phyloP scores from a whole-genome alignment of 345 rosid species.

The Xanthoceras sorbifolium region DNA sequence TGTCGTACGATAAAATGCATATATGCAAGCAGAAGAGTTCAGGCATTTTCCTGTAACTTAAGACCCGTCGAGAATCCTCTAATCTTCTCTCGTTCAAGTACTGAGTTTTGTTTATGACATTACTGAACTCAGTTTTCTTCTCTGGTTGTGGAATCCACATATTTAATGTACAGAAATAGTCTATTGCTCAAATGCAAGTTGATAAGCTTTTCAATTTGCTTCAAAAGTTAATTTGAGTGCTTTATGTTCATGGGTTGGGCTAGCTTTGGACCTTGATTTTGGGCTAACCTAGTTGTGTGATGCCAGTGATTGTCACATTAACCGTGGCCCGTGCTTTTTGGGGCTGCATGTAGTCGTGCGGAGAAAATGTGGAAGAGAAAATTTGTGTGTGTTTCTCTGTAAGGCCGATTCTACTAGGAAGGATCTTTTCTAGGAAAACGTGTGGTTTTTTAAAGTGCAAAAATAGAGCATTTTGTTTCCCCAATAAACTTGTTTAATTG shows the following conservation, averaged over 20 bases:
- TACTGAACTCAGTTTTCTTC: neutral
- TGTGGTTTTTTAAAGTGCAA: too few relatives aligned
- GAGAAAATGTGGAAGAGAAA: neutral
- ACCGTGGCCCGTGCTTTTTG: neutral
- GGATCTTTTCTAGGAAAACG: too few relatives aligned
- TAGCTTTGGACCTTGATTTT: neutral
- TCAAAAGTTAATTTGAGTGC: neutral
- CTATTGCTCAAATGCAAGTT: neutral
- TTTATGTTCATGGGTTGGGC: neutral
- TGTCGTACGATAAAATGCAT: slow-evolving; percentile 32
- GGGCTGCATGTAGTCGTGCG: neutral
- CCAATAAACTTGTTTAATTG: too few relatives aligned
- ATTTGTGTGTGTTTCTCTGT: neutral
- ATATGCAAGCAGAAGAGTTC: neutral
- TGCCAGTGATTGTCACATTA: neutral
- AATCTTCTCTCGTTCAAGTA: neutral
- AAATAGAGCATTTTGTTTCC: too few relatives aligned
- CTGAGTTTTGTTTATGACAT: neutral
- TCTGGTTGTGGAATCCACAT: neutral
- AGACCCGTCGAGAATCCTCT: neutral
- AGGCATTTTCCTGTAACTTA: neutral
- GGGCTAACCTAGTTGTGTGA: neutral
- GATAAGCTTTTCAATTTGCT: neutral
- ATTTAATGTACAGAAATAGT: slow-evolving; percentile 8
- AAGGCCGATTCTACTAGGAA: too few relatives aligned